phyloP scores from a whole-genome alignment of 441 rosid genomes.

The Syzygium malaccense region DNA sequence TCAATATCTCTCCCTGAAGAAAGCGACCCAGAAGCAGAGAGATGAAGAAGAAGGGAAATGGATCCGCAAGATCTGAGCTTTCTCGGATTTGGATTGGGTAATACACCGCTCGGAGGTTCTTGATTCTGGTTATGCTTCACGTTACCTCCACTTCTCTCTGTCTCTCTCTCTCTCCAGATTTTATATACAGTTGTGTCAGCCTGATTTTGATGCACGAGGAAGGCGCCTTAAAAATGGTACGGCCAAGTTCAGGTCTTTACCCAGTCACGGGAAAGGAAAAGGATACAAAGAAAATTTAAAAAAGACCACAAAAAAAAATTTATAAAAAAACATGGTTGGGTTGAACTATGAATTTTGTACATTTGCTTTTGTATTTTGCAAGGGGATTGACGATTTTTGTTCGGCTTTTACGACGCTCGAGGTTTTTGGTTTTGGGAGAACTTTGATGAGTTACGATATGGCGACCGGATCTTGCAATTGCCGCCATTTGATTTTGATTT shows the following conservation, averaged over 20 bases:
- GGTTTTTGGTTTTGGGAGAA: neutral
- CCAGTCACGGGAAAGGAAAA: neutral
- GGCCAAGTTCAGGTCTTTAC: neutral
- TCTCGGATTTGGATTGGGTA: neutral
- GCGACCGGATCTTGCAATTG: accelerated
- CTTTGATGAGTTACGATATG: too few relatives aligned
- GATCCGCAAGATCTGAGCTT: neutral
- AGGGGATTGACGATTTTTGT: neutral
- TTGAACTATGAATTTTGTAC: neutral
- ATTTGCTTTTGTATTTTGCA: neutral
- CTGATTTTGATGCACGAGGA: neutral
- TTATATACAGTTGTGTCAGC: neutral
- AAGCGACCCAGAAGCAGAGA: neutral
- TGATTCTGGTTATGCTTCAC: neutral
- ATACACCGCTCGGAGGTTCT: neutral
- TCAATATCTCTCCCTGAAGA: neutral
- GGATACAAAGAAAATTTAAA: too few relatives aligned
- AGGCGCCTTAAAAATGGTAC: neutral
- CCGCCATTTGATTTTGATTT: neutral
- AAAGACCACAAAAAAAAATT: neutral
- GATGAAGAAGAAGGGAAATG: neutral
- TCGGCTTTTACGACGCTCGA: neutral
- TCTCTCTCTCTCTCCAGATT: neutral
- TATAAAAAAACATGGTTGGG: neutral
- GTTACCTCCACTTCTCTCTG: neutral